Conservation (phyloP, 441 rosid genomes). For the Bruguiera hainesii region DNA sequence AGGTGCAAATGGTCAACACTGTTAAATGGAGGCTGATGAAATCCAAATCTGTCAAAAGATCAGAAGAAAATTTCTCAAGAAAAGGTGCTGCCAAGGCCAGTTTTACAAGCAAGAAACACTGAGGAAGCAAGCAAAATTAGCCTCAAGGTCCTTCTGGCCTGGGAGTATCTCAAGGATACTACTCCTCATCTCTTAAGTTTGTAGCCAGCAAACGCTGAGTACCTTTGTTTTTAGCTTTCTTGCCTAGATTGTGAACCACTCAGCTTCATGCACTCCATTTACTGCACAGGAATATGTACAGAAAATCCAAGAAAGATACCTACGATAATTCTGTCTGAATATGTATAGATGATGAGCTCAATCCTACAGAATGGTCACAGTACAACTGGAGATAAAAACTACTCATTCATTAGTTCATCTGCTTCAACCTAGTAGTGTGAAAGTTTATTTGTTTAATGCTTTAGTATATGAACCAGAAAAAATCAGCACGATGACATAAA, state of each 20-base stretch:
- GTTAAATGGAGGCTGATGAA: constrained; percentile 90
- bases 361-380: not conserved
- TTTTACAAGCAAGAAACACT: not conserved
- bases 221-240: too few relatives aligned
- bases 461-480: not conserved
- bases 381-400: not conserved
- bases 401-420: not conserved
- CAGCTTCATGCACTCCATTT: too few relatives aligned
- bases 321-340: too few relatives aligned
- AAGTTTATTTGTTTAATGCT: not conserved
- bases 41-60: constrained; percentile 37
- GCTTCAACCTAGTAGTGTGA: not conserved
- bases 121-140: too few relatives aligned
- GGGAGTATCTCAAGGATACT: too few relatives aligned
- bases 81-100: not conserved
- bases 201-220: too few relatives aligned
- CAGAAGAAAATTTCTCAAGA: not conserved
- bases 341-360: constrained; percentile 7
- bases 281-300: too few relatives aligned
- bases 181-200: too few relatives aligned
- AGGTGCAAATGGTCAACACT: constrained; percentile 87
- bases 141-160: too few relatives aligned
- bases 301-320: too few relatives aligned
- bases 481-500: too few relatives aligned
- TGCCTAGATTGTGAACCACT: too few relatives aligned